phyloP scores from a whole-genome alignment of 1,284 basidiomycete genomes.

The Agaricales sp. region DNA sequence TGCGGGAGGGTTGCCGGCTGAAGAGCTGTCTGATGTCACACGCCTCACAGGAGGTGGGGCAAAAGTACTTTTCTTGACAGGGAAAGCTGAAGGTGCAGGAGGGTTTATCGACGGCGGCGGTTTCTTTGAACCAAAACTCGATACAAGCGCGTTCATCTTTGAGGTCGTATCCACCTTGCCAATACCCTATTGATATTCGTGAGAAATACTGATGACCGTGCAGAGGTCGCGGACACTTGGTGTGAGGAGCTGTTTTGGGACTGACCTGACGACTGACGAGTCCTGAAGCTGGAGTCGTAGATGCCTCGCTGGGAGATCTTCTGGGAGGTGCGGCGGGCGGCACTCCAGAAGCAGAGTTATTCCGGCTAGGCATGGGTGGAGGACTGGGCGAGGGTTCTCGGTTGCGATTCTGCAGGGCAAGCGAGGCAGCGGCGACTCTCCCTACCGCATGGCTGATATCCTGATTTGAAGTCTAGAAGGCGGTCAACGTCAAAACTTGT shows the following conservation, averaged over 20 bases:
- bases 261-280: constrained; percentile 19
- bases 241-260: constrained; percentile 1
- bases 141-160: constrained; percentile 36
- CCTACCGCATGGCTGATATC: constrained; percentile 26
- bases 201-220: not conserved
- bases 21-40: constrained; percentile 16
- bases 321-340: constrained; percentile 23
- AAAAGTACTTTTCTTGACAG: constrained; percentile 31
- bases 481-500: too few species aligned
- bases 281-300: not conserved
- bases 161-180: constrained; percentile 51
- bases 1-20: constrained; percentile 17
- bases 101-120: constrained; percentile 16
- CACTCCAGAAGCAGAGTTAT: constrained; percentile 23
- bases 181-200: constrained; percentile 31
- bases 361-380: constrained; percentile 26
- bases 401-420: constrained; percentile 24
- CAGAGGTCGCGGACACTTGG: too few species aligned
- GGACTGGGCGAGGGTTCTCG: constrained; percentile 10
- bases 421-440: constrained; percentile 40
- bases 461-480: too few species aligned
- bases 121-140: constrained; percentile 35
- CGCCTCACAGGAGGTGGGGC: constrained; percentile 43
- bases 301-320: constrained; percentile 27
- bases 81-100: constrained; percentile 34